Conservation (phyloP, 2,329 filamentous ascomycete genomes). For the Colletotrichum abscissum region DNA sequence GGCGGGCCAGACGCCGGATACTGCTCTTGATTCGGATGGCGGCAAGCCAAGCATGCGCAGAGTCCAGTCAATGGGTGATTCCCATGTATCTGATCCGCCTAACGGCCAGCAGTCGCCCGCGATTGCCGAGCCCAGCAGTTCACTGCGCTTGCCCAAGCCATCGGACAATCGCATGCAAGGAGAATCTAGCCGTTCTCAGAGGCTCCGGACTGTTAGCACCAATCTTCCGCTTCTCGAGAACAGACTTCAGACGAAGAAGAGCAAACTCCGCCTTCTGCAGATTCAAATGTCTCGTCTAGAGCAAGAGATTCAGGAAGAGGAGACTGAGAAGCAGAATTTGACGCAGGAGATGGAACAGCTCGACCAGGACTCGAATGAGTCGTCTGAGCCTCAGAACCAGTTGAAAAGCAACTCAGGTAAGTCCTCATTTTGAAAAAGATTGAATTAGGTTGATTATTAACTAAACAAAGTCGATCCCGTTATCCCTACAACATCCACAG, state of each 20-base stretch:
- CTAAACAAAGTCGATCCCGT: slow-evolving; percentile 14
- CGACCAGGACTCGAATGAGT: slow-evolving; percentile 22
- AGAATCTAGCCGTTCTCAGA: slow-evolving; percentile 38
- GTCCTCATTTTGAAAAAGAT: neutral
- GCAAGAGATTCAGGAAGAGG: slow-evolving; percentile 56
- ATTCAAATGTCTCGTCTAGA: slow-evolving; percentile 60
- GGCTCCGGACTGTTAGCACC: slow-evolving; percentile 50
- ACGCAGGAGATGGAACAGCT: slow-evolving; percentile 41
- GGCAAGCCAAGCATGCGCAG: slow-evolving; percentile 33
- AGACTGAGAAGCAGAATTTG: slow-evolving; percentile 47
- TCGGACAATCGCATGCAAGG: slow-evolving; percentile 29
- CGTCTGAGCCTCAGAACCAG: slow-evolving; percentile 20
- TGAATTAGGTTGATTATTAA: neutral
- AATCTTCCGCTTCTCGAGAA: slow-evolving; percentile 52
- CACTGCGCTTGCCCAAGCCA: slow-evolving; percentile 41
- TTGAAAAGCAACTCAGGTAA: slow-evolving; percentile 31
- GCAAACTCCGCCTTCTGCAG: slow-evolving; percentile 58
- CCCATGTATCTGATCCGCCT: slow-evolving; percentile 36
- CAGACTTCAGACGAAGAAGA: slow-evolving; percentile 55
- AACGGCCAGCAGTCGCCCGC: slow-evolving; percentile 40
- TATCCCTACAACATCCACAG: neutral
- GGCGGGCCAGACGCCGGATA: slow-evolving; percentile 25
- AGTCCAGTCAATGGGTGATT: slow-evolving; percentile 36
- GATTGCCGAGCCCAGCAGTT: slow-evolving; percentile 37
- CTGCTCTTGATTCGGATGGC: slow-evolving; percentile 25